phyloP scores from a whole-genome alignment of 2,329 filamentous ascomycete genomes.

The Colletotrichum simmondsii region DNA sequence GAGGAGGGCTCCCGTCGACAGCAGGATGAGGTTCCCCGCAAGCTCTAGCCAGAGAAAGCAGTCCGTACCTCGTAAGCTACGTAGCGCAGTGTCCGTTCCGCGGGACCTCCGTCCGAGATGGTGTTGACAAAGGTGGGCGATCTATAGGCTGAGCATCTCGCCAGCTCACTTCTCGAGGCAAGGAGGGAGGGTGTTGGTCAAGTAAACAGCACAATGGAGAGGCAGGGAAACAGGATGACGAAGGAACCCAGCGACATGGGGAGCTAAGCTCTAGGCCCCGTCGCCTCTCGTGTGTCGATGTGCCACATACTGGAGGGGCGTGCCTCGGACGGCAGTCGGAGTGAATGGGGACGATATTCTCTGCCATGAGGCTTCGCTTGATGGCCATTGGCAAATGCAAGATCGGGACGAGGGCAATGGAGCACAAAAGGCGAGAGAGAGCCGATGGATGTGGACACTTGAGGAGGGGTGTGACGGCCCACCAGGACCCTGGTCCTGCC shows the following conservation, averaged over 20 bases:
- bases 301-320: constrained; percentile 14
- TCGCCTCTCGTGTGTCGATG: constrained; percentile 14
- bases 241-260: constrained; percentile 21
- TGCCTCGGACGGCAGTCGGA: constrained; percentile 24
- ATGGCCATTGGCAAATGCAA: constrained; percentile 21
- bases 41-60: constrained; percentile 8
- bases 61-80: constrained; percentile 21
- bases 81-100: not conserved
- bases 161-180: not conserved
- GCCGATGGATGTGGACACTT: not conserved
- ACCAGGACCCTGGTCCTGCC: not conserved
- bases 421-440: constrained; percentile 20
- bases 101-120: constrained; percentile 24
- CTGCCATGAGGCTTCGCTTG: constrained; percentile 7
- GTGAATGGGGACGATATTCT: not conserved
- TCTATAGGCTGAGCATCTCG: constrained; percentile 3
- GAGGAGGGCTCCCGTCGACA: not conserved
- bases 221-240: not conserved
- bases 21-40: constrained; percentile 14
- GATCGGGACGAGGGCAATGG: constrained; percentile 15
- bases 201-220: not conserved
- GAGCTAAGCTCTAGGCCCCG: constrained; percentile 19
- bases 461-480: constrained; percentile 19
- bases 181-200: not conserved
- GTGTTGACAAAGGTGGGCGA: constrained; percentile 14